phyloP scores from a whole-genome alignment of 331 rosid species.

The Telfairia occidentalis region DNA sequence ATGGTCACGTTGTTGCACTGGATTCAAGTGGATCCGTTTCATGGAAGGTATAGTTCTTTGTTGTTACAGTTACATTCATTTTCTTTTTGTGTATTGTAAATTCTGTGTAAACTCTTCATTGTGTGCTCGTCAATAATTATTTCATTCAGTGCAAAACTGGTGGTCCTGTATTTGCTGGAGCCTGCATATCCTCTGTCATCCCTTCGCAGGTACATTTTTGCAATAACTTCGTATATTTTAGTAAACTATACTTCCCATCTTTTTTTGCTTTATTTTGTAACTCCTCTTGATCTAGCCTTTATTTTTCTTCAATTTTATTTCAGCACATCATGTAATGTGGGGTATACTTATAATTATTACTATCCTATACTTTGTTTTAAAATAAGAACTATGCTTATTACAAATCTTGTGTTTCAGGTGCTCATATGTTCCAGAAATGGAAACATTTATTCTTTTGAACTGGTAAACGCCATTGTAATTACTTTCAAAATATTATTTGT shows the following conservation, averaged over 20 bases:
- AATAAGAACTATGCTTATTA: not conserved
- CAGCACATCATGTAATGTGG: not conserved
- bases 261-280: not conserved
- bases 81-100: not conserved
- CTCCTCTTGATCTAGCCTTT: not conserved
- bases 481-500: not conserved
- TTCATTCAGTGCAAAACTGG: constrained; percentile 44
- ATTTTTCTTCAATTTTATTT: not conserved
- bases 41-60: constrained; percentile 52
- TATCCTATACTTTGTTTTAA: not conserved
- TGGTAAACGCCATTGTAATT: constrained; percentile 27
- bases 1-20: constrained; percentile 71
- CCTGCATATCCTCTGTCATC: constrained; percentile 58
- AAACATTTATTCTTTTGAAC: constrained; percentile 52
- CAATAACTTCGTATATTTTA: not conserved
- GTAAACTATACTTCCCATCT: not conserved
- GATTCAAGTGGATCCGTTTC: constrained; percentile 54
- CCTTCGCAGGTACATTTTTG: constrained; percentile 52
- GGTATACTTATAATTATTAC: too few species aligned
- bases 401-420: constrained; percentile 35
- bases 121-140: not conserved
- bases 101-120: not conserved
- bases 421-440: constrained; percentile 77
- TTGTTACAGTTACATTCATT: not conserved
- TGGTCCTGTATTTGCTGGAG: constrained; percentile 87